These are phyloP conservation scores for Fusarium domesticum DNA, from an alignment of 2,329 filamentous ascomycete genomes.

Conservation along the genomic window DNA sequence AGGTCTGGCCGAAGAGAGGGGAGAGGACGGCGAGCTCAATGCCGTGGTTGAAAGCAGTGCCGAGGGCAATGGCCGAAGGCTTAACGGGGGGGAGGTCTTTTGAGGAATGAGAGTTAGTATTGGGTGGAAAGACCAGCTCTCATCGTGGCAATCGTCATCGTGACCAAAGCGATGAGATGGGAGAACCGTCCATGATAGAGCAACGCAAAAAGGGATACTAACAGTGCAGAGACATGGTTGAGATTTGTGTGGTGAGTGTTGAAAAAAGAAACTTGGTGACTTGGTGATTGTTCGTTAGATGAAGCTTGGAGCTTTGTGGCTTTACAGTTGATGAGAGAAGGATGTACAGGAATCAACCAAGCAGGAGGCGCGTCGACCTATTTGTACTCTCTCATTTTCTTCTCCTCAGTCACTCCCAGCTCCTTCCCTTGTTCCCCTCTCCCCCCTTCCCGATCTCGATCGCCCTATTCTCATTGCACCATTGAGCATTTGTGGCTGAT, in stretches of 20 bases:
- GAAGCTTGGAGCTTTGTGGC: slow-evolving; percentile 2
- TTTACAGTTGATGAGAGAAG: slow-evolving; percentile 8
- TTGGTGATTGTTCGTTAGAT: slow-evolving; percentile 1
- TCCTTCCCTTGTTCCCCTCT: slow-evolving; percentile 23
- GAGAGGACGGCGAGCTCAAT: slow-evolving; percentile 82
- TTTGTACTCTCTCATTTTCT: slow-evolving; percentile 26
- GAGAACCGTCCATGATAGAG: no score
- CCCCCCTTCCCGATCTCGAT: slow-evolving; percentile 1
- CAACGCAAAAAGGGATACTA: neutral
- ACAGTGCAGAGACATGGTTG: neutral
- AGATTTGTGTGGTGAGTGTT: neutral
- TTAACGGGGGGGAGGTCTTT: slow-evolving; percentile 73
- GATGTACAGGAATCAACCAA: neutral
- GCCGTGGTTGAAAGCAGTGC: slow-evolving; percentile 92
- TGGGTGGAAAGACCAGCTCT: no score
- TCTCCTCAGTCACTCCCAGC: slow-evolving; percentile 20
- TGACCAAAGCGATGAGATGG: neutral
- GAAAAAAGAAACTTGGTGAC: slow-evolving; percentile 1
- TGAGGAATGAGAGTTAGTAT: slow-evolving; percentile 2
- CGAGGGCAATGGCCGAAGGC: slow-evolving; percentile 95
- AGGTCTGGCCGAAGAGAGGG: slow-evolving; percentile 90
- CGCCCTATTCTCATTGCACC: neutral
- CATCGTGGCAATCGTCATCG: slow-evolving; percentile 26
- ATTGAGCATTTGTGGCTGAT: neutral
- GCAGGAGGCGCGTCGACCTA: slow-evolving; percentile 14